Evolutionary conservation across 2,329 filamentous ascomycete genomes (phyloP).

Genomic region (Cytospora mali): DNA sequence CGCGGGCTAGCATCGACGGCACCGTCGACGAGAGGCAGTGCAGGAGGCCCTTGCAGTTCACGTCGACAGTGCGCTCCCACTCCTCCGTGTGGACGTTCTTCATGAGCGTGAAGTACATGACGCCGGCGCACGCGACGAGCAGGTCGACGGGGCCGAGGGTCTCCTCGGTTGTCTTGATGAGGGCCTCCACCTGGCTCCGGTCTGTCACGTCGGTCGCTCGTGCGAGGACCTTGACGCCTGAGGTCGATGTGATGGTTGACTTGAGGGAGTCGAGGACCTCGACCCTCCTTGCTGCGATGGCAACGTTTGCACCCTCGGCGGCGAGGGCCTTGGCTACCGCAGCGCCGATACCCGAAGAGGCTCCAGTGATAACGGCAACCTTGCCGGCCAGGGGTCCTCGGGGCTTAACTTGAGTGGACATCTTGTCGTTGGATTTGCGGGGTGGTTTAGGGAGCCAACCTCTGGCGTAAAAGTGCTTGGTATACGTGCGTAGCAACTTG

Average conservation of each 20-base stretch:
- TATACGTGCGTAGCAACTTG: conserved; percentile 74
- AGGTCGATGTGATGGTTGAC: conserved; percentile 37
- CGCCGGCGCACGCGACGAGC: conserved; percentile 77
- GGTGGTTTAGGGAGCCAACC: conserved; percentile 74
- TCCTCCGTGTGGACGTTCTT: conserved; percentile 72
- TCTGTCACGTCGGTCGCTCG: conserved; percentile 75
- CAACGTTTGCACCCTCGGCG: conserved; percentile 70
- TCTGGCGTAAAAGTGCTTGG: conserved; percentile 77
- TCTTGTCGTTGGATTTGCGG: conserved; percentile 42
- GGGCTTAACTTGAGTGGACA: conserved; percentile 37
- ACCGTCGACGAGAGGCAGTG: conserved; percentile 71
- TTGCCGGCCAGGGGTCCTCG: conserved; percentile 66
- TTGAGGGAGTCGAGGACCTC: conserved; percentile 71
- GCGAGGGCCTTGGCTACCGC: conserved; percentile 72
- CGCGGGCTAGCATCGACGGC: conserved; percentile 70
- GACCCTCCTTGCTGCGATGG: conserved; percentile 70
- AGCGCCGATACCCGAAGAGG: conserved; percentile 78
- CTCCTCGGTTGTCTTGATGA: conserved; percentile 60
- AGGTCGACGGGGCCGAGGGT: conserved; percentile 75
- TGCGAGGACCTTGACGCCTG: conserved; percentile 66
- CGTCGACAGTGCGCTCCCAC: conserved; percentile 81
- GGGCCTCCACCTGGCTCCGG: conserved; percentile 64
- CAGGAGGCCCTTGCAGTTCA: conserved; percentile 83
- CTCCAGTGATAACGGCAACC: conserved; percentile 77
- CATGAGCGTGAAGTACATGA: conserved; percentile 93